phyloP scores from a whole-genome alignment of 2,329 filamentous ascomycete species.

The Neobulgaria alba region DNA sequence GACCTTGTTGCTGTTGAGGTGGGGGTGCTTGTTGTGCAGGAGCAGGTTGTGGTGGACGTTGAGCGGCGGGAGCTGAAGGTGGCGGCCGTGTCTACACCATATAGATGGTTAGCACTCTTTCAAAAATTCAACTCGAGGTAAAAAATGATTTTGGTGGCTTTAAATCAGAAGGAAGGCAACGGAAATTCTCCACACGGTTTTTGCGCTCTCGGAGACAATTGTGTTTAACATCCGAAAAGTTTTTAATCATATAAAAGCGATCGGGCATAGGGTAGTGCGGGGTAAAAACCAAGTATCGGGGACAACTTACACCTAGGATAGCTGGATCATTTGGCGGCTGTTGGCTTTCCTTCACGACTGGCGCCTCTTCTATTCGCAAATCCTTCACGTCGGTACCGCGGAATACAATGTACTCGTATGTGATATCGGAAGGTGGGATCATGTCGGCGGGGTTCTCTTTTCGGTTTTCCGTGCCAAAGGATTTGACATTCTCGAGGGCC shows the following conservation, averaged over 20 bases:
- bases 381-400: conserved; percentile 98
- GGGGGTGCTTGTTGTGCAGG: conserved; percentile 2
- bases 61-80: conserved; percentile 7
- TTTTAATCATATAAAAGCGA: conserved; percentile 67
- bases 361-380: conserved; percentile 80
- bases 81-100: too few species aligned
- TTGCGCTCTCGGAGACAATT: conserved; percentile 87
- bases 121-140: too few species aligned
- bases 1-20: conserved; percentile 12
- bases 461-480: conserved; percentile 88
- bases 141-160: conserved; percentile 6
- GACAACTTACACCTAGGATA: conserved; percentile 82
- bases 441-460: conserved; percentile 71
- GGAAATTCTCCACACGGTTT: conserved; percentile 86
- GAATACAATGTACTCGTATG: conserved; percentile 99
- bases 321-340: conserved; percentile 88
- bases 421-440: conserved; percentile 72
- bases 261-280: not conserved
- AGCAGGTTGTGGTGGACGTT: conserved; percentile 10
- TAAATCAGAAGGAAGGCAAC: conserved; percentile 99
- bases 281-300: not conserved
- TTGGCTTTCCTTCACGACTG: conserved; percentile 64
- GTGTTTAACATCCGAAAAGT: conserved; percentile 97
- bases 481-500: conserved; percentile 91
- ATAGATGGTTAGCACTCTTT: too few species aligned